Base-by-base conservation (phyloP, 1,284 basidiomycete genomes). In the Melampsora americana region DNA sequence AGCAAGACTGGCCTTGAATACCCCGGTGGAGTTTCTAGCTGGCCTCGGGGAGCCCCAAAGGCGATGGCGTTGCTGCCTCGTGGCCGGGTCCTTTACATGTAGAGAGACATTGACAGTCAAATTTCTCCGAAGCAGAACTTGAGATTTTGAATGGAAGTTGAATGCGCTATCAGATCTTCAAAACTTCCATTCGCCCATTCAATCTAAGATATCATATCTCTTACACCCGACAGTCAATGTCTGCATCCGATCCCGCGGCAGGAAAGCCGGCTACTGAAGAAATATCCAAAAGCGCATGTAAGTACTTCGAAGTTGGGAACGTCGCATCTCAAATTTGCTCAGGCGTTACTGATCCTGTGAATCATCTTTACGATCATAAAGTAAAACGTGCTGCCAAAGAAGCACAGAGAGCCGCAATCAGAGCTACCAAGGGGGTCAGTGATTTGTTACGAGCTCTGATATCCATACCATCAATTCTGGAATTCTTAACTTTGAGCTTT, bases 371-470 rank as follows among this genome's bases (percentile, higher is more conserved):
- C 28, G n/a, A 59, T 59, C 53, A n/a, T 14, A 5, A 18, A 72
- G 69, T 72, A 60, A 72, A 72, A 35, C 69, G 69, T 11, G 69
- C 69, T 20, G 69, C 69, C 3, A 72, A 72, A 46, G 69, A 72
- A 50, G 69, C 69, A 9, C 69, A 72, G 18, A 35, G 69, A 53
- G 69, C 69, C 18, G 69, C 69, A 11, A 42, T 72, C 35, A 72
- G 28, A 56, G 69, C 69, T 5, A 61, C 69, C 28, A 72, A 72
- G 42, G 69, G 69, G 1, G 44, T 50, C 35, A 42, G 61, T 11
- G 44, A 16, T 48, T 23, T 30, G 30, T n/a, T 44, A 60, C 32
- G 64, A 28, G n/a, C 59, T 50, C 30, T 59, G 32, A 56, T 59
- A 14, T 32, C 16, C n/a, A 18, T 23, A 26, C 9, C 35, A 18